Base-by-base conservation (phyloP, 768 basidiomycete genomes). In the Panaeolus cyanescens region DNA sequence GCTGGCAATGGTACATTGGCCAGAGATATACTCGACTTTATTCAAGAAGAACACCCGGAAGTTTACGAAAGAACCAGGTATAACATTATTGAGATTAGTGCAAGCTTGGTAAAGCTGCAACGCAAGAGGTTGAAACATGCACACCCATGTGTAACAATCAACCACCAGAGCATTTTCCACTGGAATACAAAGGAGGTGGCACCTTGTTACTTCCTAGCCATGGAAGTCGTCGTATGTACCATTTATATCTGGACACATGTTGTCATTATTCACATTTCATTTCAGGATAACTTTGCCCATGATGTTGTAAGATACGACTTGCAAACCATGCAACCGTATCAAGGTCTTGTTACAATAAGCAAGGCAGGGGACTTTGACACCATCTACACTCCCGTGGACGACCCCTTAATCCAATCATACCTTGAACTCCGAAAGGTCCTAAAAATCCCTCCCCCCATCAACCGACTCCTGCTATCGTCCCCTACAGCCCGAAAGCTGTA, bases 1-100 rank as follows among this genome's bases (percentile, higher is more conserved):
- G 97, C 95, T 2, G 97, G 97, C 39, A 99, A 99, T 69, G 97
- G 97, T 12, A 96, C 96, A 1, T 82, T 99, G 59, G 96, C 96
- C 31, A 77, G 85, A 74, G 90, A 98, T 71, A 87, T 97, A 56
- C 87, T 99, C 59, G 83, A 93, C 71, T 92, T 86, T 68, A 75
- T 99, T 31, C 85, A 82, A 20, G 82, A 85, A 53, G 79, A 87
- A 39, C 87, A 96, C 69, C 95, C 95, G 0, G 94, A 95, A 36
- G 94, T 99, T 4, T 99, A 95, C 72, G 93, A 94, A 60, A 85
- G 94, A 19, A 97, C 95, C 17, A 84, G 85, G 15, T 99, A 99
- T 76, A 86, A 90, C 62, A 96, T 98, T 70, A 91, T 99, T 65
- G 97, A 99, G 77, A 99, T 99, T 65, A 94, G 92, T 69, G 83